Base-by-base conservation (phyloP, 2,329 filamentous ascomycete genomes). In the Cercospora janseana region DNA sequence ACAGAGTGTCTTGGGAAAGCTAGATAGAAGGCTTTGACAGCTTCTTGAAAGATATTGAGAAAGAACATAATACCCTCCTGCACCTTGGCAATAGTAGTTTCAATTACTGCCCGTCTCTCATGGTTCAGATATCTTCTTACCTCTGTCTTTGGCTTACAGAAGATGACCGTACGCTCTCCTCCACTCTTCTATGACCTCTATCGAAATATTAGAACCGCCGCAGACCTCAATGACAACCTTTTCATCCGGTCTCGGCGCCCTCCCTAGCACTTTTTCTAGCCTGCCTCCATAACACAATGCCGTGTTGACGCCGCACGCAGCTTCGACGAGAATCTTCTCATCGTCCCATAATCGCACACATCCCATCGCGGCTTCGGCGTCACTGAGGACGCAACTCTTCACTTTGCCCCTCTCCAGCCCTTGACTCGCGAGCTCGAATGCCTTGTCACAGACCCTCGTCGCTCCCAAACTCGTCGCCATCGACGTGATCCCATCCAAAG, bases 161-260 rank as follows among this genome's bases (percentile, higher is more conserved):
- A 48, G 2, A 41, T 38, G n/a, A 7, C 15, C 35, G 26, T 41
- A 71, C 60, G 72, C 67, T 44, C 65, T 55, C 51, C 71, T 69
- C 69, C 75, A 80, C 44, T 71, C 69, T 16, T 67, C 69, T 49
- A 80, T 61, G 70, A 76, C 76, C 41, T 75, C 72, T 2, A 73
- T 65, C 1, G 69, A 75, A 27, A 80, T 69, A 59, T 75, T 76
- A 44, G 71, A 77, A 7, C 79, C 79, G 1, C 92, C 92, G 64
- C 92, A 97, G 5, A 96, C 82, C 18, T 95, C 77, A 46, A 96
- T 74, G 1, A 96, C 89, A 4, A 96, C 79, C 70, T 78, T 83
- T 56, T 88, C 77, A 20, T 50, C 31, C 26, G 78, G 77, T 10
- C 38, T 32, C 20, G 32, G 44, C 21, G 9, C n/a, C 27, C 85